Evolutionary conservation across 495 filamentous ascomycete species (phyloP), one percentile per base, ranked within the genome.

Genomic region (Articulospora tetracladia): DNA sequence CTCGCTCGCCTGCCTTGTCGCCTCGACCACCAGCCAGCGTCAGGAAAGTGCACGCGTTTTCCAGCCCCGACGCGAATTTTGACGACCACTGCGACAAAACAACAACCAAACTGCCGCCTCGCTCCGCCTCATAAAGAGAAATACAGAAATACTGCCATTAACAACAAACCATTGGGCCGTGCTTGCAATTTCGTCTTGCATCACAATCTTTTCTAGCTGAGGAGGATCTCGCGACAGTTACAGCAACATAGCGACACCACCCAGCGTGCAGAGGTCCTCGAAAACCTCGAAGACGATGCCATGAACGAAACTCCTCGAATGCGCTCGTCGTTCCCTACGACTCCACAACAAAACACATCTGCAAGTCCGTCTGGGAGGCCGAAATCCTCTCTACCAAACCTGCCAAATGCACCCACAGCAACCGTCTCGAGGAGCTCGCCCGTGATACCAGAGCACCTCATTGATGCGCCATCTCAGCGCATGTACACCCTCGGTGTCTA

Each of bases 381-480:
- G 23, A 64, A 28, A 44, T 55, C 60, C 11, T 51, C 67, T n/a
- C 48, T 69, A 1, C 67, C 67, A 17, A 58, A 53, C 24, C 26
- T 69, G n/a, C 67, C 62, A 28, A 25, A 64, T 32, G 32, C 34
- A 8, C 39, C 59, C 10, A 22, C 62, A 13, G 28, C 57, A 59
- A 41, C 60, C 3, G 23, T 57, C 58, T 65, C 46, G 55, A 75
- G 34, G 51, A 65, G 63, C 27, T 56, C 68, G 24, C 92, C 92
- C n/a, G 69, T 91, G 36, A 88, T 97, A 61, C 88, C 91, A 8
- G 74, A 86, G 51, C 75, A 78, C 48, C 68, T 94, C 36, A 73
- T 97, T 62, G 94, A 97, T 75, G 90, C 89, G 22, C 92, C 94
- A 2, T 87, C 86, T 15, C 94, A 98, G 73, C 83, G 94, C 25